These are phyloP conservation scores for Ophiostoma montium DNA, from an alignment of 2,329 filamentous ascomycete genomes.

Conservation along the genomic window DNA sequence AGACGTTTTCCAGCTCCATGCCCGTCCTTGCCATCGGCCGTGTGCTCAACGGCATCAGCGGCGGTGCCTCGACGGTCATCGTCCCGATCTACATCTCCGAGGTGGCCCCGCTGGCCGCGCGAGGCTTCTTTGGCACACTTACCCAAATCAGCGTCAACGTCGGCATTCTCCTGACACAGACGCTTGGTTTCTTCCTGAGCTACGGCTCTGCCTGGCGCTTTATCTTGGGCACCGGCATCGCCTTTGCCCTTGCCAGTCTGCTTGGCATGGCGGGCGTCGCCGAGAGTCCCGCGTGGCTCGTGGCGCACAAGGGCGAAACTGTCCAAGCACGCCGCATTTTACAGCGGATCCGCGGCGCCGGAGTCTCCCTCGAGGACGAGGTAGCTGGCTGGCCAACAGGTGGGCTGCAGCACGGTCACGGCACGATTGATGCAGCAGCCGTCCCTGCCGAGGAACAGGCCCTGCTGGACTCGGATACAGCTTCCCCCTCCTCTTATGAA, in stretches of 20 bases:
- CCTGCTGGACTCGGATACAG: constrained; percentile 33
- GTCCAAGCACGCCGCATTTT: constrained; percentile 51
- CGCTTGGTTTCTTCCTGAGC: constrained; percentile 78
- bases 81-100: constrained; percentile 93
- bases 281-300: constrained; percentile 82
- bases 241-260: constrained; percentile 53
- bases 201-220: constrained; percentile 66
- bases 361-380: constrained; percentile 59
- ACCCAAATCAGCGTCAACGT: constrained; percentile 91
- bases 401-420: background rate
- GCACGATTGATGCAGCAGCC: constrained; percentile 21
- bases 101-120: constrained; percentile 58
- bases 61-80: constrained; percentile 80
- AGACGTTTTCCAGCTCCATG: constrained; percentile 57
- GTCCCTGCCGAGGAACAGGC: constrained; percentile 48
- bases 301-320: constrained; percentile 40
- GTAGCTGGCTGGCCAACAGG: constrained; percentile 43
- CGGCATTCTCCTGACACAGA: constrained; percentile 73
- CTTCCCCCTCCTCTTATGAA: background rate
- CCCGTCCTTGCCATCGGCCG: constrained; percentile 57
- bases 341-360: constrained; percentile 59
- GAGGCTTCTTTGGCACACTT: constrained; percentile 68
- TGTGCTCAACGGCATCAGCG: constrained; percentile 67
- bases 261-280: constrained; percentile 61
- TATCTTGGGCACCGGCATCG: constrained; percentile 60